Evolutionary conservation across 768 basidiomycete species (phyloP).

Genomic region (Termitomyces sp.): DNA sequence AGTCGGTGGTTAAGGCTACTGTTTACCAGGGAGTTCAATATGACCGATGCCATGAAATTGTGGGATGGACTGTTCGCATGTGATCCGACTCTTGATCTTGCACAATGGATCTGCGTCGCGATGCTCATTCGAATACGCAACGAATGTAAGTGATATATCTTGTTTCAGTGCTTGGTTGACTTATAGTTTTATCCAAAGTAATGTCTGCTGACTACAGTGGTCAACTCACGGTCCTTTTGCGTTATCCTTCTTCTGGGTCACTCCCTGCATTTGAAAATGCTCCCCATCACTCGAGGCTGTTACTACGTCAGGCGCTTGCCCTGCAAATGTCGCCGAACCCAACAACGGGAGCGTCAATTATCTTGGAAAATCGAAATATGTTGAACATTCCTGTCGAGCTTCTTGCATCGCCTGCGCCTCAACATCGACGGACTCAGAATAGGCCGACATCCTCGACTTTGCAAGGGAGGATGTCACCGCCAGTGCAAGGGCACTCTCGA

Average conservation of each 20-base stretch:
- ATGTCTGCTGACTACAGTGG: slow-evolving; percentile 82
- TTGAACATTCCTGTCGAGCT: slow-evolving; percentile 69
- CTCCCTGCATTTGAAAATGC: slow-evolving; percentile 26
- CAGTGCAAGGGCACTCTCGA: slow-evolving; percentile 25
- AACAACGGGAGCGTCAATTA: slow-evolving; percentile 68
- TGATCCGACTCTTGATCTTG: slow-evolving; percentile 71
- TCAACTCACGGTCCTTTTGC: slow-evolving; percentile 78
- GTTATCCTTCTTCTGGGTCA: slow-evolving; percentile 64
- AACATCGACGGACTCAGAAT: slow-evolving; percentile 29
- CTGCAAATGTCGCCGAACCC: slow-evolving; percentile 72
- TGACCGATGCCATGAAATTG: slow-evolving; percentile 76
- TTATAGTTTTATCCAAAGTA: slow-evolving; percentile 39
- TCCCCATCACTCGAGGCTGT: slow-evolving; percentile 56
- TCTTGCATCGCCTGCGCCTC: slow-evolving; percentile 35
- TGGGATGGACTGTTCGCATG: slow-evolving; percentile 96
- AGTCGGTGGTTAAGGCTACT: slow-evolving; percentile 93
- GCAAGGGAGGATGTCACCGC: slow-evolving; percentile 3
- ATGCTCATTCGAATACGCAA: slow-evolving; percentile 95
- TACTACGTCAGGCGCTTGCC: slow-evolving; percentile 79
- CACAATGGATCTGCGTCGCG: slow-evolving; percentile 85
- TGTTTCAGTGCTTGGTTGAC: slow-evolving; percentile 6
- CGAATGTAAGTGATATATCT: slow-evolving; percentile 43
- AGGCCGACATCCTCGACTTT: slow-evolving; percentile 16
- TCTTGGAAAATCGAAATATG: slow-evolving; percentile 77
- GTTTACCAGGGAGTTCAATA: slow-evolving; percentile 87